Evolutionary conservation across 2,329 filamentous ascomycete species (phyloP), one percentile per base, ranked within the genome.

Genomic region (Aspergillus felis): DNA sequence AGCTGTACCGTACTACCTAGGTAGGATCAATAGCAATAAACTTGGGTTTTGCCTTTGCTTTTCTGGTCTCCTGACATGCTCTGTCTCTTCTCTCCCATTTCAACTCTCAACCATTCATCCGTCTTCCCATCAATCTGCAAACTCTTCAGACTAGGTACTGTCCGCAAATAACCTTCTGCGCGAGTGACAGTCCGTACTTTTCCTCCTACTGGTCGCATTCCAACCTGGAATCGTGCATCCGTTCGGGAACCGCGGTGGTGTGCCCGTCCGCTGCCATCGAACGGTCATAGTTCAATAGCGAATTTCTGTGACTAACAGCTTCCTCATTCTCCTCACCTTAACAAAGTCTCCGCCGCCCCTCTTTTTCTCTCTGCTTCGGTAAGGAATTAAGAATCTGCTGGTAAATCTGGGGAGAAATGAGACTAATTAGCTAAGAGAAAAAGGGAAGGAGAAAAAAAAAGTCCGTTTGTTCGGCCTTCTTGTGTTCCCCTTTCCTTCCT

Each of bases 301-400:
- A 24, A 14, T 47, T 69, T 71, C 65, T 62, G 69, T 73, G 69
- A 72, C 71, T 73, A 72, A 73, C 69, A 71, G 69, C 65, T 69
- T 69, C 55, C 53, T 57, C 56, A 61, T 61, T 62, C 60, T 60
- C 55, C 51, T 56, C 54, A 52, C 55, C 42, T 54, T 56, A 54
- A 50, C 42, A 28, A 53, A 25, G 51, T 57, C 58, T 59, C 61
- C 57, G 59, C 62, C 64, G 58, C 64, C 65, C 63, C 65, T 64
- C 69, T 56, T 58, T 56, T 51, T 53, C 48, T 2, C 6, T 51
- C 22, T 51, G 20, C 32, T 22, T 49, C 28, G 17, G 14, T 25
- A 20, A 49, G 12, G 27, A 49, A 27, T 49, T 27, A 49, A 49
- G 28, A 49, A 10, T 54, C 54, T 51, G 46, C 50, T 60, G 61